Percentiles rank a stretch among this genome's conserved stretches.
Conservation (phyloP, 768 basidiomycete genomes). For the Mycena sanguinolenta region DNA sequence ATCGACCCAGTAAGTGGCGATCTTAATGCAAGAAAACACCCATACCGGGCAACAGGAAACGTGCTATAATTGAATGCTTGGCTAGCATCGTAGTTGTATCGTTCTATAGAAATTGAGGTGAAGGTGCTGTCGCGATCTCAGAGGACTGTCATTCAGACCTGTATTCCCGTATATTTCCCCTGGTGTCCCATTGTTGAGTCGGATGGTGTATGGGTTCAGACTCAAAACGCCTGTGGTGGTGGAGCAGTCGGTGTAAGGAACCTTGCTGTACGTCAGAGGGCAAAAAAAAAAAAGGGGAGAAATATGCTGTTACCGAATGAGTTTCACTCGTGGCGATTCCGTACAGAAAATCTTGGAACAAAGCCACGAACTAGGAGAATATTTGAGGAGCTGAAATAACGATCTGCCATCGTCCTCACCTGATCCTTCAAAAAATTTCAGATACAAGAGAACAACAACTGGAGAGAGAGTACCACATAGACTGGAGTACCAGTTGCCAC, state of each 20-base stretch:
- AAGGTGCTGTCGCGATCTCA: background rate
- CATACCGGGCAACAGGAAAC: slow-evolving; percentile 62
- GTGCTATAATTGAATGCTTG: slow-evolving; percentile 68
- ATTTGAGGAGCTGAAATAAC: background rate
- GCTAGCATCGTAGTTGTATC: slow-evolving; percentile 68
- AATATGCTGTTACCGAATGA: slow-evolving; percentile 53
- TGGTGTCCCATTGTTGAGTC: slow-evolving; percentile 63
- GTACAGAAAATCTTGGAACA: slow-evolving; percentile 68
- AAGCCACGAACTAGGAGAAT: slow-evolving; percentile 55
- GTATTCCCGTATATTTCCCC: slow-evolving; percentile 70
- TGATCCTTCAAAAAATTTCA: slow-evolving; percentile 23
- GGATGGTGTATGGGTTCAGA: slow-evolving; percentile 65
- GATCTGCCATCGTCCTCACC: slow-evolving; percentile 3
- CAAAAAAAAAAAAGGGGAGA: background rate
- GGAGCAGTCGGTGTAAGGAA: slow-evolving; percentile 72
- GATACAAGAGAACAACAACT: background rate
- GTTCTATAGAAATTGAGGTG: slow-evolving; percentile 50
- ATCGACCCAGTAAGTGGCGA: too few relatives aligned
- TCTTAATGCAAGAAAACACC: background rate
- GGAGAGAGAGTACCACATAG: slow-evolving; percentile 54
- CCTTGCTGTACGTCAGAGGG: slow-evolving; percentile 43
- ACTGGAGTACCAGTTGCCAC: slow-evolving; percentile 58
- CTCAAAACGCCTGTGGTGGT: slow-evolving; percentile 70
- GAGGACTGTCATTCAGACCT: slow-evolving; percentile 47
- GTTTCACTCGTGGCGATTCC: slow-evolving; percentile 63